Evolutionary conservation across 2,329 filamentous ascomycete genomes (phyloP).

Genomic region (Aureobasidium sp.): DNA sequence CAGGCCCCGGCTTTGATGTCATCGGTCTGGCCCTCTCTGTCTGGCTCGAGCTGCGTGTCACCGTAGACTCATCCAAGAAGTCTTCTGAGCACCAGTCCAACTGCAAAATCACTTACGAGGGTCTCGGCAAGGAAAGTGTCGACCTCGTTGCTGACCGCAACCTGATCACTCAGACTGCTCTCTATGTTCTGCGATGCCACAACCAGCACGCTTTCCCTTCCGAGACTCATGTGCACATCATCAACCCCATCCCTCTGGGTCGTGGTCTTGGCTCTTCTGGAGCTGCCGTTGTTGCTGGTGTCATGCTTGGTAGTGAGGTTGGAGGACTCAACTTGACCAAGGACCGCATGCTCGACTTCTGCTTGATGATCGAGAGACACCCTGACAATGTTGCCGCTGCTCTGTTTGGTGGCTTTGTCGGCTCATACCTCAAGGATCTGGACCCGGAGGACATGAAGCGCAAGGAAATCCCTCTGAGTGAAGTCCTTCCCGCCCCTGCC

Average conservation of each 20-base stretch:
- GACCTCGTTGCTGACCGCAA: slow-evolving; percentile 79
- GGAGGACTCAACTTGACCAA: slow-evolving; percentile 70
- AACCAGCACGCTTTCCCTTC: slow-evolving; percentile 74
- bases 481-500: slow-evolving; percentile 83
- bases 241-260: slow-evolving; percentile 90
- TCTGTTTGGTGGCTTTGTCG: slow-evolving; percentile 92
- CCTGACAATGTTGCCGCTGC: slow-evolving; percentile 94
- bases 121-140: slow-evolving; percentile 70
- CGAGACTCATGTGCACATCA: slow-evolving; percentile 87
- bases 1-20: slow-evolving; percentile 86
- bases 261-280: slow-evolving; percentile 92
- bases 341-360: slow-evolving; percentile 86
- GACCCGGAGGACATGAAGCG: slow-evolving; percentile 81
- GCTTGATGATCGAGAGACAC: slow-evolving; percentile 91
- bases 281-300: slow-evolving; percentile 89
- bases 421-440: slow-evolving; percentile 90
- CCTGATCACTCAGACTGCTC: slow-evolving; percentile 85
- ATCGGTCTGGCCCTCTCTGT: slow-evolving; percentile 91
- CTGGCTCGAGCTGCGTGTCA: slow-evolving; percentile 84
- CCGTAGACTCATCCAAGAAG: slow-evolving; percentile 53
- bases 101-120: slow-evolving; percentile 87
- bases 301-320: slow-evolving; percentile 85
- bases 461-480: slow-evolving; percentile 87
- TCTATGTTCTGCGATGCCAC: slow-evolving; percentile 93
- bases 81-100: slow-evolving; percentile 61